A percentile compares a stretch with the other conserved stretches of the same genome.
Evolutionary conservation across 495 filamentous ascomycete genomes (phyloP).

Genomic region (Penicillium roqueforti): DNA sequence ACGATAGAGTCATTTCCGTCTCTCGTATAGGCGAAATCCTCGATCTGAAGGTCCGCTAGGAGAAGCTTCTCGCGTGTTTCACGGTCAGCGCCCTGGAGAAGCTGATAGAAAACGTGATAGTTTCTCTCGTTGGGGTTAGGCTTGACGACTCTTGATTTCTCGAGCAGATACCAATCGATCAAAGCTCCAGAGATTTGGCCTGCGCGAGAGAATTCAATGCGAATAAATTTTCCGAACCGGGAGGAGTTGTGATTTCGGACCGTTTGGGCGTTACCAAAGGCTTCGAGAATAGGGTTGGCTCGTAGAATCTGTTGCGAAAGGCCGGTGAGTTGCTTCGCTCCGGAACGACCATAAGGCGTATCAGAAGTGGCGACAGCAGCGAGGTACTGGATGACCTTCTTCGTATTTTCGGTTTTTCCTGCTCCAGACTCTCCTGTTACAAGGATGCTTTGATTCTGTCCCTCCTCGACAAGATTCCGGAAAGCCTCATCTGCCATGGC

Average conservation of each 20-base stretch:
- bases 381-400: constrained; percentile 98
- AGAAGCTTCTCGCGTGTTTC: constrained; percentile 71
- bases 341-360: constrained; percentile 59
- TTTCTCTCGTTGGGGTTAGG: constrained; percentile 85
- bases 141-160: constrained; percentile 93
- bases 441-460: constrained; percentile 93
- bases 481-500: constrained; percentile 99
- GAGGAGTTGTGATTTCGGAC: constrained; percentile 98
- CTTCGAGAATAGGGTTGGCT: constrained; percentile 96
- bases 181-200: constrained; percentile 94
- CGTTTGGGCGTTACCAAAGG: constrained; percentile 97
- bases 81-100: constrained; percentile 75
- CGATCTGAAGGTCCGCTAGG: constrained; percentile 64
- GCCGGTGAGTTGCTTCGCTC: constrained; percentile 66
- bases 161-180: constrained; percentile 97
- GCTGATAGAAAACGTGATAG: constrained; percentile 97
- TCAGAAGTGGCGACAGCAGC: constrained; percentile 89
- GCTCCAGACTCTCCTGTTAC: constrained; percentile 98
- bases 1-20: constrained; percentile 86
- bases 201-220: constrained; percentile 87
- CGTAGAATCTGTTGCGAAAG: constrained; percentile 96
- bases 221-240: constrained; percentile 97
- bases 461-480: constrained; percentile 90
- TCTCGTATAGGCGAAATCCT: constrained; percentile 87
- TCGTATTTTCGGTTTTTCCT: constrained; percentile 98